Evolutionary conservation across 176 grass and related monocot genomes (phyloP).

Genomic region (Guadua angustifolia): DNA sequence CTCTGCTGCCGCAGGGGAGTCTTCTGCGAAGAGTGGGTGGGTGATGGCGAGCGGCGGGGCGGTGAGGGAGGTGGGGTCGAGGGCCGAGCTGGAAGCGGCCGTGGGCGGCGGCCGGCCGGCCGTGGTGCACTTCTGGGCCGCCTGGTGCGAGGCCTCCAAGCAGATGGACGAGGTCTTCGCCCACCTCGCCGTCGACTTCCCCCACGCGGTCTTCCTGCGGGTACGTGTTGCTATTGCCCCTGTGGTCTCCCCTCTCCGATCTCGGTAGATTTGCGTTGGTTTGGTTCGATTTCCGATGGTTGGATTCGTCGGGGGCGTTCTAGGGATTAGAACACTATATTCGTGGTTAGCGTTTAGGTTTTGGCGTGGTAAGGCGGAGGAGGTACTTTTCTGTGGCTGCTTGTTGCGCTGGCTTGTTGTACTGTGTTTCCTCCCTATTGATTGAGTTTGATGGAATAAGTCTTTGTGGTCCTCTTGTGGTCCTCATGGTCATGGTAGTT

Average conservation of each 20-base stretch:
- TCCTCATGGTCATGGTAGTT: too few relatives aligned
- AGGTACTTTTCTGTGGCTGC: background rate
- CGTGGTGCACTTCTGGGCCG: slow-evolving; percentile 89
- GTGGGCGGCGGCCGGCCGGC: slow-evolving; percentile 53
- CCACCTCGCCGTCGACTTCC: slow-evolving; percentile 85
- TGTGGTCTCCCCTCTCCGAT: background rate
- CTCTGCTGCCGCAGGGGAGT: background rate
- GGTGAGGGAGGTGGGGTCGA: slow-evolving; percentile 72
- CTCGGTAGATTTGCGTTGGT: slow-evolving; percentile 25
- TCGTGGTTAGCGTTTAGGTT: slow-evolving; percentile 18
- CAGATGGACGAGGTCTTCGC: slow-evolving; percentile 99
- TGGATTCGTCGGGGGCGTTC: background rate
- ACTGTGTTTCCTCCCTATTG: background rate
- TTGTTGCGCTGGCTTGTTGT: background rate
- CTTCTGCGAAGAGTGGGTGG: background rate
- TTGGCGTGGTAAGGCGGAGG: background rate
- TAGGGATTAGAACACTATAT: background rate
- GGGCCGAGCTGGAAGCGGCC: slow-evolving; percentile 76
- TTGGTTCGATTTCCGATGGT: background rate
- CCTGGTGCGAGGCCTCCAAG: slow-evolving; percentile 97
- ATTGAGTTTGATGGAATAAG: too few relatives aligned
- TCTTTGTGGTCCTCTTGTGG: too few relatives aligned
- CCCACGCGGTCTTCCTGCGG: slow-evolving; percentile 75
- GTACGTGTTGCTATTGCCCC: slow-evolving; percentile 25
- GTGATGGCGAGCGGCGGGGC: slow-evolving; percentile 54